These are phyloP conservation scores for Elsinoe ampelina DNA, from an alignment of 2,329 filamentous ascomycete genomes.

Conservation along the genomic window DNA sequence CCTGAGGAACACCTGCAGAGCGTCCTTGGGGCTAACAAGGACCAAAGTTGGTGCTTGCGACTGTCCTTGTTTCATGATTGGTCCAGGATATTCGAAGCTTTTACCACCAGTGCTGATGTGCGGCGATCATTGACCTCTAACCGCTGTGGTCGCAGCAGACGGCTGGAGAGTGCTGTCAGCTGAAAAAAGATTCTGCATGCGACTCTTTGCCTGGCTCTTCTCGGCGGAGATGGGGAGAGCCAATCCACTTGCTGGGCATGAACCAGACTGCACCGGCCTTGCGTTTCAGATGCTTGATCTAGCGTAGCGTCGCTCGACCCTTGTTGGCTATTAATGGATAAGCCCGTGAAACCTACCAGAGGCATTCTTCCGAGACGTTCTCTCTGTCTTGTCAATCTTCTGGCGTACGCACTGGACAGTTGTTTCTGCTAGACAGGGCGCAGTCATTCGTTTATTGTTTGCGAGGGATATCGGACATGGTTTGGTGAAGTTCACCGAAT, in stretches of 20 bases:
- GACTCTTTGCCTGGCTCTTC: neutral
- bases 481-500: neutral
- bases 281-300: neutral
- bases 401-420: conserved; percentile 1
- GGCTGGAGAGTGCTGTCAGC: neutral
- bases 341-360: neutral
- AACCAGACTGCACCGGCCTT: neutral
- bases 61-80: neutral
- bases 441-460: neutral
- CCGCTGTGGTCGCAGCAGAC: neutral
- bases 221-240: neutral
- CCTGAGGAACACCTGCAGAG: neutral
- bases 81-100: neutral
- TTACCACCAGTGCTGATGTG: neutral
- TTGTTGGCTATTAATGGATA: conserved; percentile 12
- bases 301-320: conserved; percentile 7
- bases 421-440: neutral
- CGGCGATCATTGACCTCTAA: neutral
- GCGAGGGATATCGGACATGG: neutral
- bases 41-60: neutral
- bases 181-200: neutral
- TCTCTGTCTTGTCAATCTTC: neutral
- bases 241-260: neutral
- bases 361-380: conserved; percentile 4
- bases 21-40: neutral